Base-by-base conservation (phyloP, 176 grass and related monocot species). In the Rhipidocladum racemiflorum region DNA sequence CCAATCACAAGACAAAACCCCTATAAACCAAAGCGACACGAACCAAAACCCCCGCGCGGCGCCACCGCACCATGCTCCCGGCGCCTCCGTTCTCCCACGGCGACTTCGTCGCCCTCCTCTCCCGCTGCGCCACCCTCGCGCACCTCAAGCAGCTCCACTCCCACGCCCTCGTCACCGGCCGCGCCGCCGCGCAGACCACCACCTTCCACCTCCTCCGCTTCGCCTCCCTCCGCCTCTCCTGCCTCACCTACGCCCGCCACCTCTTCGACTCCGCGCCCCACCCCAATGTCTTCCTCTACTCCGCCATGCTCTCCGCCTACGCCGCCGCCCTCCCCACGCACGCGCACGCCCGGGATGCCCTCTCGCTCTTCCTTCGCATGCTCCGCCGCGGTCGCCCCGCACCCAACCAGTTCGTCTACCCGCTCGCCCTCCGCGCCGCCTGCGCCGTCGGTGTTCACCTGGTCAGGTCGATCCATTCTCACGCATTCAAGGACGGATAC, bases 351-450 rank as follows among this genome's bases (percentile, higher is more conserved):
- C 18, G 51, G 42, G 82, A 81, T 43, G 76, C 83, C 30, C 72
- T 97, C 53, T 50, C 45, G 17, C 85, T 94, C 69, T 97, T 97
- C 85, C 70, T 84, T 59, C 70, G 85, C 68, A 94, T 97, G 95
- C 90, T 91, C 55, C 66, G 83, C 50, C 56, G 55, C 68, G 76
- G 81, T 39, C 49, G 78, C 15, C 81, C 92, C 20, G 14, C 68
- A 36, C 88, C 95, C 21, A 94, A 94, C 44, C 86, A 97, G 79
- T 94, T 94, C 69, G 75, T 97, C 78, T 97, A 97, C 55, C 95
- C 92, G 62, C 84, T 87, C 48, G 81, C 80, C 64, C 68, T 97
- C 54, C 86, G 88, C 34, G 88, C 95, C 44, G 93, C 87, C 68
- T 76, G 88, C 60, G 69, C 65, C 24, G 15, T 72, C 27, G 77